A percentile compares a stretch with the other conserved stretches of the same genome.
Evolutionary conservation across 2,329 filamentous ascomycete genomes (phyloP).

Genomic region (Erysiphe pulchra): DNA sequence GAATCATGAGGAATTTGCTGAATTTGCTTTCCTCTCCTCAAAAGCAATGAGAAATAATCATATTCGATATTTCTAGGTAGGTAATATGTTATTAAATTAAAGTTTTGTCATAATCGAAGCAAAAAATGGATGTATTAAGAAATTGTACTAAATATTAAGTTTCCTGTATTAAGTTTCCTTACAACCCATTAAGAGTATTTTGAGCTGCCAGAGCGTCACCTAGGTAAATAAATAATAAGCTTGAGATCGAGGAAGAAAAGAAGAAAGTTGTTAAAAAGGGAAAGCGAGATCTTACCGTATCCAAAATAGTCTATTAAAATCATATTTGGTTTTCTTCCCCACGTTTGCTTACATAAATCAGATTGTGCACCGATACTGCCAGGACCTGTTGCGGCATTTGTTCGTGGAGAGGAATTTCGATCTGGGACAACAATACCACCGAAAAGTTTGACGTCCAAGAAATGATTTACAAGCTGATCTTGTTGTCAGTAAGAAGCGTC

Average conservation of each 20-base stretch:
- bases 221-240: conserved; percentile 1
- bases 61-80: too few relatives aligned
- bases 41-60: too few relatives aligned
- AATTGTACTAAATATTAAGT: too few relatives aligned
- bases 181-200: conserved; percentile 8
- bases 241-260: not conserved
- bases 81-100: too few relatives aligned
- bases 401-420: conserved; percentile 16
- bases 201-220: conserved; percentile 12
- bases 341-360: conserved; percentile 19
- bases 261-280: not conserved
- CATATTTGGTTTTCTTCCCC: conserved; percentile 23
- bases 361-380: conserved; percentile 27
- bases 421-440: conserved; percentile 25
- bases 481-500: not conserved
- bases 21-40: too few relatives aligned
- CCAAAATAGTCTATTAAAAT: conserved; percentile 35
- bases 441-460: conserved; percentile 25
- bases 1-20: too few relatives aligned
- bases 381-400: conserved; percentile 22
- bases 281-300: conserved; percentile 8
- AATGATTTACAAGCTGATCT: conserved; percentile 30
- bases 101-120: too few relatives aligned
- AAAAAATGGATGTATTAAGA: too few relatives aligned
- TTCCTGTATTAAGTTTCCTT: not conserved